Conservation (phyloP, 2,329 filamentous ascomycete species). For the Ophiognomonia clavigignenti-juglandacearum region DNA sequence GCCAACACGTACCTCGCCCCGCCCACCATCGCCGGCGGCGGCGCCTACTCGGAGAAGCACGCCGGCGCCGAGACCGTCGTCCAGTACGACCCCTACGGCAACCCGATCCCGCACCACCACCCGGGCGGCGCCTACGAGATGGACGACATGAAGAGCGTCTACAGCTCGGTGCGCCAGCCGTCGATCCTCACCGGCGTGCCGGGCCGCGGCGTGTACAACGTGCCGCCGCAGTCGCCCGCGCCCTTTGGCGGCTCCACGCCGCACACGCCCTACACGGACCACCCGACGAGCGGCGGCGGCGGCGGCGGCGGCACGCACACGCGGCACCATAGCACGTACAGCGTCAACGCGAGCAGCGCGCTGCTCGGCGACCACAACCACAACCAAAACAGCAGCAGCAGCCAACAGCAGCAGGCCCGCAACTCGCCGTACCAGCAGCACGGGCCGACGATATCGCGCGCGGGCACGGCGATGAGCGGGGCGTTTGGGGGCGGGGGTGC, state of each 20-base stretch:
- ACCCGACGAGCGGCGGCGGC: conserved; percentile 25
- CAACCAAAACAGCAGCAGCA: too few species aligned
- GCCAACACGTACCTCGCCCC: too few species aligned
- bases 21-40: too few species aligned
- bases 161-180: conserved; percentile 84
- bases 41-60: conserved; percentile 47
- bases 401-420: too few species aligned
- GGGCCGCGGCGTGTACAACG: conserved; percentile 64
- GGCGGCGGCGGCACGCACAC: conserved; percentile 35
- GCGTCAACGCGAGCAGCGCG: conserved; percentile 38
- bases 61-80: conserved; percentile 55
- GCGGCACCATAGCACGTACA: conserved; percentile 65
- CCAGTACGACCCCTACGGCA: conserved; percentile 63
- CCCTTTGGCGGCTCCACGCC: conserved; percentile 41
- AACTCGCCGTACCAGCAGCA: conserved; percentile 57
- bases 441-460: conserved; percentile 29
- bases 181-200: conserved; percentile 85
- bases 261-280: conserved; percentile 40
- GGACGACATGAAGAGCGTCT: conserved; percentile 96
- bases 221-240: conserved; percentile 72
- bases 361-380: conserved; percentile 42
- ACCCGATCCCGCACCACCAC: conserved; percentile 52
- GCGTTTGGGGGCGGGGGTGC: conserved; percentile 39
- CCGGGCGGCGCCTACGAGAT: conserved; percentile 71
- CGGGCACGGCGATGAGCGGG: conserved; percentile 41